These are phyloP conservation scores for Picea mariana DNA, from an alignment of 83 land plant species.

Conservation along the genomic window DNA sequence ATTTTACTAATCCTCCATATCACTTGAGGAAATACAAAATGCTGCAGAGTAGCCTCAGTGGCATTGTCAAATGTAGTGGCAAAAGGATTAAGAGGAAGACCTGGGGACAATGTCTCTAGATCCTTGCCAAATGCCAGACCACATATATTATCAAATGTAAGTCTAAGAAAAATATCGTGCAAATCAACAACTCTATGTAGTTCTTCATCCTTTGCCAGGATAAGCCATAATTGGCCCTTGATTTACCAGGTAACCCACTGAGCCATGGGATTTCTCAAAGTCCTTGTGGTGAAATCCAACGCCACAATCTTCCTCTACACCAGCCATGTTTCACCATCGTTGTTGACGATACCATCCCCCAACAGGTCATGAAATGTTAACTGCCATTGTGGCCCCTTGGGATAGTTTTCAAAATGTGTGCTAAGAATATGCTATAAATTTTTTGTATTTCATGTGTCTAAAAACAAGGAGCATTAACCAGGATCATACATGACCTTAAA, in stretches of 20 bases:
- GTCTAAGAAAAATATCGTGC: slow-evolving; percentile 59
- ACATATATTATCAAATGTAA: slow-evolving; percentile 73
- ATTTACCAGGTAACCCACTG: slow-evolving; percentile 53
- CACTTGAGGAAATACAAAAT: background rate
- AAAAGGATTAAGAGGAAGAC: slow-evolving; percentile 45
- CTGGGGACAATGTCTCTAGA: slow-evolving; percentile 48
- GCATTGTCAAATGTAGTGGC: slow-evolving; percentile 63
- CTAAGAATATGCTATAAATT: slow-evolving; percentile 63
- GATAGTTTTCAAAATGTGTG: slow-evolving; percentile 61
- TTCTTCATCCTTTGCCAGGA: slow-evolving; percentile 18
- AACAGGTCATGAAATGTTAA: slow-evolving; percentile 60
- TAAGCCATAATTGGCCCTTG: slow-evolving; percentile 42
- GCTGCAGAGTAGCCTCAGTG: background rate
- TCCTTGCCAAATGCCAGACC: slow-evolving; percentile 62
- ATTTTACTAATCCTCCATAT: slow-evolving; percentile 11
- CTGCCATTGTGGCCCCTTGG: slow-evolving; percentile 58
- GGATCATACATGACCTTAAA: too few species aligned
- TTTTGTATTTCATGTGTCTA: slow-evolving; percentile 23
- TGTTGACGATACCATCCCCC: slow-evolving; percentile 67
- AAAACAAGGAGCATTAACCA: too few species aligned
- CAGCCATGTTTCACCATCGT: slow-evolving; percentile 62
- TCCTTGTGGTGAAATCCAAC: slow-evolving; percentile 66
- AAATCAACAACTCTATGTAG: slow-evolving; percentile 27
- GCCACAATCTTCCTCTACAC: slow-evolving; percentile 62
- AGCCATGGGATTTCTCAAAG: slow-evolving; percentile 56